phyloP scores from a whole-genome alignment of 2,329 filamentous ascomycete genomes.

The Tolypocladium album region DNA sequence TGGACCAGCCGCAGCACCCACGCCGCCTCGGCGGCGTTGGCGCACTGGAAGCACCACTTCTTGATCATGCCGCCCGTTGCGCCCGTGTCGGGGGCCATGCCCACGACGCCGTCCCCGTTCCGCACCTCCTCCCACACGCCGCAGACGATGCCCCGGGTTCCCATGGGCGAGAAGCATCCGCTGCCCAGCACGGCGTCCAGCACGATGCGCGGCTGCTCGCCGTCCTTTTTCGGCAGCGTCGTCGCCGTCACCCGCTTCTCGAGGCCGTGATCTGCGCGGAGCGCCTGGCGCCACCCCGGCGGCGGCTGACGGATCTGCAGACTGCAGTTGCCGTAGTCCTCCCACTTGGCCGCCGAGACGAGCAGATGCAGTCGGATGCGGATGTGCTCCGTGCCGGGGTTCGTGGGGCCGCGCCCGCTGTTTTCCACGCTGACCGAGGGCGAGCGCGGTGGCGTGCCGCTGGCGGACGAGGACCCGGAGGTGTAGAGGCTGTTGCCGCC shows the following conservation, averaged over 20 bases:
- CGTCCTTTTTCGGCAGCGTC: slow-evolving; percentile 54
- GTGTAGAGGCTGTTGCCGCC: slow-evolving; percentile 51
- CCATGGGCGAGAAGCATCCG: slow-evolving; percentile 74
- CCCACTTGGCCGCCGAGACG: slow-evolving; percentile 70
- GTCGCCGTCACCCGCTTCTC: slow-evolving; percentile 81
- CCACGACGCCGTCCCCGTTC: slow-evolving; percentile 46
- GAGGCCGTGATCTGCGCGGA: slow-evolving; percentile 50
- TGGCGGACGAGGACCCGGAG: slow-evolving; percentile 41
- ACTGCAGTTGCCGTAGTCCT: slow-evolving; percentile 76
- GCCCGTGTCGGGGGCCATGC: slow-evolving; percentile 39
- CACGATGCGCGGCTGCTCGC: slow-evolving; percentile 48
- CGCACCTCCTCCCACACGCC: slow-evolving; percentile 76
- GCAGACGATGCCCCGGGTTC: slow-evolving; percentile 76
- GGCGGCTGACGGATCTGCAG: slow-evolving; percentile 74
- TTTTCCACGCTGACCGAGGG: slow-evolving; percentile 46
- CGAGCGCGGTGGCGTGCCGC: slow-evolving; percentile 39
- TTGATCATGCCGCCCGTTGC: slow-evolving; percentile 43
- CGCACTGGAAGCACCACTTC: slow-evolving; percentile 55
- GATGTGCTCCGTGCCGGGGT: slow-evolving; percentile 57
- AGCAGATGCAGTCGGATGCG: slow-evolving; percentile 81
- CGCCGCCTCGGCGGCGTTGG: slow-evolving; percentile 38
- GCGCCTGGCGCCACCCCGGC: slow-evolving; percentile 46
- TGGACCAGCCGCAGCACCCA: slow-evolving; percentile 48
- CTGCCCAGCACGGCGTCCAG: slow-evolving; percentile 80
- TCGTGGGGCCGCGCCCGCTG: slow-evolving; percentile 42